Evolutionary conservation across 2,329 filamentous ascomycete genomes (phyloP), one percentile per base, ranked within the genome.

Genomic region (Epichloe typhina): DNA sequence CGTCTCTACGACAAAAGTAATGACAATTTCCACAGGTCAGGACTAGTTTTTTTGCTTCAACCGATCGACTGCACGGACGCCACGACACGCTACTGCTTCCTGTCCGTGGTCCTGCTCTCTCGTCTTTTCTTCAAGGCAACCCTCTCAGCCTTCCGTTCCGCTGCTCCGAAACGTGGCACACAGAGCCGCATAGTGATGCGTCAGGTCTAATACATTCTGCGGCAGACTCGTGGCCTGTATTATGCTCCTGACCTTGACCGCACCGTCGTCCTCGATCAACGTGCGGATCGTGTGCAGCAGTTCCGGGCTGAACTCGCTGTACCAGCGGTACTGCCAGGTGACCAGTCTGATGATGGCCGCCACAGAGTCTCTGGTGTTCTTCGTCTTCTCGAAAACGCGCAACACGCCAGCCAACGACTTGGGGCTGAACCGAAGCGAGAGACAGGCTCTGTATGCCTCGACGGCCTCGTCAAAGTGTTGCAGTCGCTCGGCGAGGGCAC

Each of bases 271-370:
- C 69, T 97, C 93, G 63, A 98, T 98, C 57, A 98, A 74, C 57
- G 87, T 89, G 55, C 93, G 84, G 61, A 97, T 87, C 3, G 87
- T 84, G 67, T 83, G 88, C 50, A 98, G 78, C 42, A 98, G 77
- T 56, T 90, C 83, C 0, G 93, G 93, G 17, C 90, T 96, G 70
- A 98, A 98, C 78, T 98, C 93, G 51, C 90, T 96, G 72, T 98
- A 98, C 93, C 93, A 98, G 58, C 93, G 79, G 70, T 96, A 98
- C 70, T 98, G 93, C 93, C 93, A 98, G 12, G 91, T 93, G 36
- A 97, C 88, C 41, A 98, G 73, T 49, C 89, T 77, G 57, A 98
- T 96, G 52, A 96, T 75, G n/a, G 87, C 83, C 31, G 83, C 85
- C 6, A 97, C 77, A 52, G 84, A 88, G 54, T 89, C 86, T 54